Base-by-base conservation (phyloP, 768 basidiomycete species). In the Fomitopsis pulvina region DNA sequence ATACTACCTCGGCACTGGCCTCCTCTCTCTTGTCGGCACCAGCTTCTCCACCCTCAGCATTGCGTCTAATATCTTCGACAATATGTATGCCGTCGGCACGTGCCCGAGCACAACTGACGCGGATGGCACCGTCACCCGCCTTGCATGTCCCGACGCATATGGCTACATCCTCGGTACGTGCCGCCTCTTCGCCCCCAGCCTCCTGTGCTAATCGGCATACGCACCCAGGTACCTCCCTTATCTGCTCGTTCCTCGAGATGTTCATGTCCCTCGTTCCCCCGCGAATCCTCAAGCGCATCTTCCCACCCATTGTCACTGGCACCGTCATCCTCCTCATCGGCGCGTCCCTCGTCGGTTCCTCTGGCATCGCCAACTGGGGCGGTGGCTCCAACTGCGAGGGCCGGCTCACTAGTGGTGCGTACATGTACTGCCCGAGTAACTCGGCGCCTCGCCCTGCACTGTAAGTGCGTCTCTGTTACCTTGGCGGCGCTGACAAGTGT, bases 161-260 rank as follows among this genome's bases (percentile, higher is more conserved):
- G 88, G 89, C 21, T 84, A 76, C 68, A 69, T 91, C 3, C 74
- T 91, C 25, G 85, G 88, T 80, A 57, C 39, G 69, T 55, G 14
- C 34, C 25, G 22, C 40, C 25, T 47, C 16, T 40, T 30, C 2
- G 41, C 0, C 53, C 30, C 34, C 34, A 12, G 18, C 18, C 34
- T 16, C 7, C 30, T 16, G 16, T 16, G 30, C 30, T 37, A 14
- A 37, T 32, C 29, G 7, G 20, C 50, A 18, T 34, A 24, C 21
- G 27, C 22, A 28, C 28, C 11, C 55, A 83, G 86, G 87, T 10
- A 88, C 89, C 0, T 83, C 85, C 0, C 68, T 89, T 20, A 76
- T 90, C 52, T 89, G 87, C 58, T 79, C 85, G 1, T 81, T 92
- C 67, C 75, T 89, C 38, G 85, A 91, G 65, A 89, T 92, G n/a